Evolutionary conservation across 805 yeast species (phyloP).

Genomic region (Yamadazyma tumulicola): DNA sequence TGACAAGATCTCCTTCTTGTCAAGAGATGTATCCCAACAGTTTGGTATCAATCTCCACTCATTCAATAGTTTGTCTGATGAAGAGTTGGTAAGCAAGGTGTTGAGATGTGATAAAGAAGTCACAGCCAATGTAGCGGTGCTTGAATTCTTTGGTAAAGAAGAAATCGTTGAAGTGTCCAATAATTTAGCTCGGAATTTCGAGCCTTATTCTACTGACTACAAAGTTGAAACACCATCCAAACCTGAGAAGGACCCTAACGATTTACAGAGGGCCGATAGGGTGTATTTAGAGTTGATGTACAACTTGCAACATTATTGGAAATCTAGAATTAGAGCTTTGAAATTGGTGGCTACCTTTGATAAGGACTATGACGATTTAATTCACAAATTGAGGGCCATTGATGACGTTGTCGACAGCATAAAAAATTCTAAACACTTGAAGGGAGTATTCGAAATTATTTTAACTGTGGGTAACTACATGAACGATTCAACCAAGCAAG

Average conservation of each 20-base stretch:
- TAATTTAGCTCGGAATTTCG: conserved; percentile 51
- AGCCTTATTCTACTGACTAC: conserved; percentile 60
- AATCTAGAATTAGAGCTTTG: conserved; percentile 60
- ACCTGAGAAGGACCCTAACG: conserved; percentile 54
- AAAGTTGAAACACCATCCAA: conserved; percentile 22
- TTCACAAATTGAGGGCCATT: conserved; percentile 49
- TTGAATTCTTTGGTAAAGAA: conserved; percentile 70
- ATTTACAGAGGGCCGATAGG: conserved; percentile 66
- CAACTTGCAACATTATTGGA: conserved; percentile 70
- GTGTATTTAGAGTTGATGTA: conserved; percentile 64
- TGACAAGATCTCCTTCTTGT: conserved; percentile 52
- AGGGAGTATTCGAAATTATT: conserved; percentile 59
- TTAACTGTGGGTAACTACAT: conserved; percentile 74
- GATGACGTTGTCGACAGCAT: conserved; percentile 59
- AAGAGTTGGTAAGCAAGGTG: conserved; percentile 51
- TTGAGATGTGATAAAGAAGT: conserved; percentile 59
- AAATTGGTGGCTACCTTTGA: conserved; percentile 53
- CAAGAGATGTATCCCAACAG: conserved; percentile 74
- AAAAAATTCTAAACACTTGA: conserved; percentile 49
- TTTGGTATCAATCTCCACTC: conserved; percentile 75
- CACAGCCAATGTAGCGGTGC: conserved; percentile 49
- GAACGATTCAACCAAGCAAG: conserved; percentile 68
- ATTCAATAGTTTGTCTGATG: conserved; percentile 51
- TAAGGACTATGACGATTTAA: conserved; percentile 62
- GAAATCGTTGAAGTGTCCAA: conserved; percentile 59